Percentiles rank a stretch among this genome's conserved stretches.
phyloP scores from a whole-genome alignment of 2,329 filamentous ascomycete genomes.

The Trichoderma oligosporum region DNA sequence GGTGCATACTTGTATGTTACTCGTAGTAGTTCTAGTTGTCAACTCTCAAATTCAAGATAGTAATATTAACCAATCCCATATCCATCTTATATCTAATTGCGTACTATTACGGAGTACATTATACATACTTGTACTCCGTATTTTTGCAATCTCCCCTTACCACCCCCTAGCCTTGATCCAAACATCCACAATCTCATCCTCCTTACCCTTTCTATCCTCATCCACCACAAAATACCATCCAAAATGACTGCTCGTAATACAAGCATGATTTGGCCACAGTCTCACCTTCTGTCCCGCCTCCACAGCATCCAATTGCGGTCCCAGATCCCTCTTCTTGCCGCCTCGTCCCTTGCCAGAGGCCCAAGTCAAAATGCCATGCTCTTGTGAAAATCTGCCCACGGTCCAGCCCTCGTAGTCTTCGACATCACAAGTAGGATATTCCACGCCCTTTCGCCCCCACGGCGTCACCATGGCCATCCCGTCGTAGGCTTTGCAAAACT shows the following conservation, averaged over 20 bases:
- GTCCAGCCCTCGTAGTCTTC: slow-evolving; percentile 56
- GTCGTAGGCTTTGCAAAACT: slow-evolving; percentile 67
- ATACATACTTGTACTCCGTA: no score
- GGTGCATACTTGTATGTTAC: no score
- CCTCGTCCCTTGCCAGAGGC: slow-evolving; percentile 22
- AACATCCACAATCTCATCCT: slow-evolving; percentile 67
- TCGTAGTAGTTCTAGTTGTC: no score
- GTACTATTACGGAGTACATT: no score
- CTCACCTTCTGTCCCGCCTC: slow-evolving; percentile 63
- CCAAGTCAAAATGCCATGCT: slow-evolving; percentile 71
- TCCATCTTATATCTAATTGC: no score
- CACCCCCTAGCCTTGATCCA: slow-evolving; percentile 47
- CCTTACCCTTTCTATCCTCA: slow-evolving; percentile 48
- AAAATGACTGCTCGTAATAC: slow-evolving; percentile 68
- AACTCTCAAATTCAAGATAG: no score
- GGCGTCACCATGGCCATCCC: slow-evolving; percentile 68
- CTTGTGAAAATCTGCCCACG: slow-evolving; percentile 69
- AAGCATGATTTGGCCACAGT: slow-evolving; percentile 79
- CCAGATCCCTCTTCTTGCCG: slow-evolving; percentile 23
- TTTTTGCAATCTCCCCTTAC: slow-evolving; percentile 20
- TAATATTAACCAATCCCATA: no score
- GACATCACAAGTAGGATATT: slow-evolving; percentile 28
- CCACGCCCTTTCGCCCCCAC: slow-evolving; percentile 43
- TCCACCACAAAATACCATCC: slow-evolving; percentile 74
- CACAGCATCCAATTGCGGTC: slow-evolving; percentile 32